Percentiles rank a stretch among this genome's conserved stretches.
phyloP scores from a whole-genome alignment of 2,329 filamentous ascomycete genomes.

The Sphaerulina populicola region DNA sequence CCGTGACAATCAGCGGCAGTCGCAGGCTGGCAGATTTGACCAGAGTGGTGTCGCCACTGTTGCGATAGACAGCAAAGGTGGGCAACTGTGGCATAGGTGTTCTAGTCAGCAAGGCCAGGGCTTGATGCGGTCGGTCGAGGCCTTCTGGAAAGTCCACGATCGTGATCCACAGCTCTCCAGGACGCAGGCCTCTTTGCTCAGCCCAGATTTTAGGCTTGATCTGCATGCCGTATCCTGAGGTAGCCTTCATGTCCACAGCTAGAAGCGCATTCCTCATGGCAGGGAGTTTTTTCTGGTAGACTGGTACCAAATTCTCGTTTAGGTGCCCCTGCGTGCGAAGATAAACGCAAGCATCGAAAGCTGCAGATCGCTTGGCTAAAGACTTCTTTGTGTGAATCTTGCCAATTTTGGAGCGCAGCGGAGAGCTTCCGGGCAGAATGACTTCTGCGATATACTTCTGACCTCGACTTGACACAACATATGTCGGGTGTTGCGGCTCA shows the following conservation, averaged over 20 bases:
- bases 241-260: slow-evolving; percentile 71
- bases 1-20: slow-evolving; percentile 38
- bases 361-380: slow-evolving; percentile 77
- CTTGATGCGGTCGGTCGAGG: slow-evolving; percentile 52
- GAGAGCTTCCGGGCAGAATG: slow-evolving; percentile 65
- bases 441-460: slow-evolving; percentile 67
- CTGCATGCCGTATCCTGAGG: slow-evolving; percentile 64
- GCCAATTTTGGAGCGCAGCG: slow-evolving; percentile 59
- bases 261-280: slow-evolving; percentile 79
- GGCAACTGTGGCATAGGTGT: slow-evolving; percentile 56
- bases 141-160: slow-evolving; percentile 54
- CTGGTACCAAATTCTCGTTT: slow-evolving; percentile 65
- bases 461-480: slow-evolving; percentile 51
- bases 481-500: slow-evolving; percentile 45
- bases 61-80: slow-evolving; percentile 63
- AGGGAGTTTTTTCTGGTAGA: slow-evolving; percentile 62
- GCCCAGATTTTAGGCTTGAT: slow-evolving; percentile 71
- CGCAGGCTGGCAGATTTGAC: slow-evolving; percentile 45
- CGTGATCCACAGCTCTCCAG: slow-evolving; percentile 52
- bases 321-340: slow-evolving; percentile 60
- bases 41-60: slow-evolving; percentile 51
- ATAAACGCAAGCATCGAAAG: slow-evolving; percentile 69
- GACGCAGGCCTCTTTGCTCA: slow-evolving; percentile 37
- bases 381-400: slow-evolving; percentile 59
- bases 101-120: slow-evolving; percentile 65